Base-by-base conservation (phyloP, 305 asterid species). In the Solanum hybrid region DNA sequence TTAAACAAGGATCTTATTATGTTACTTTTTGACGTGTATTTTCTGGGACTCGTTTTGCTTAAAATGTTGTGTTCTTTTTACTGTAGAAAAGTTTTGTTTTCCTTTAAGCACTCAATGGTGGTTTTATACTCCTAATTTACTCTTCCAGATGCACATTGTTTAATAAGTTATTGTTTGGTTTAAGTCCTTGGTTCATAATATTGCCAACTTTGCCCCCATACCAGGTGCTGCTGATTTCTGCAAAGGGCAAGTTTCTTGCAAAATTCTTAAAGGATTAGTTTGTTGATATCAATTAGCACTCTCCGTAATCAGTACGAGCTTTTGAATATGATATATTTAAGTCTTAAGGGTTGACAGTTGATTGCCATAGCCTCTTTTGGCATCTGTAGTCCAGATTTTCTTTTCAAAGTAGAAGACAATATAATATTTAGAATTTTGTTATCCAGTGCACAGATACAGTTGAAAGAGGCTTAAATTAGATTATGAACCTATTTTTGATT, bases 1-100 rank as follows among this genome's bases (percentile, higher is more conserved):
- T 92, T 31, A 51, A 57, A 51, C 76, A 31, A 29, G 89, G 61
- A 75, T 91, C 90, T 90, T 87, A 68, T 91, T 75, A 65, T 88
- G 84, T 86, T 91, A 86, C 70, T 84, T 84, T 45, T 84, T 51
- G 76, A 57, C 6, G 12, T 84, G 22, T 51, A 31, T 20, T 31
- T 29, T 83, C 41, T 84, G 24, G 8, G 22, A n/a, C 37, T 41
- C 3, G 17, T 34, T 26, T 81, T 26, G 68, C 87, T 39, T 26
- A 26, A 81, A 26, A 15, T 39, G 61, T 12, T 81, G 17, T 81
- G 87, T 39, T 81, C 36, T 81, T 38, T 81, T 82, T 27, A 27
- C 31, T 29, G 27, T 29, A 45, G 72, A 45, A 83, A 83, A 9
- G 7, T 51, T 51, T 13, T 84, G 39, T 31, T 84, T 84, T 84